Conservation (phyloP, 2,329 filamentous ascomycete genomes). For the Beauveria asiatica region DNA sequence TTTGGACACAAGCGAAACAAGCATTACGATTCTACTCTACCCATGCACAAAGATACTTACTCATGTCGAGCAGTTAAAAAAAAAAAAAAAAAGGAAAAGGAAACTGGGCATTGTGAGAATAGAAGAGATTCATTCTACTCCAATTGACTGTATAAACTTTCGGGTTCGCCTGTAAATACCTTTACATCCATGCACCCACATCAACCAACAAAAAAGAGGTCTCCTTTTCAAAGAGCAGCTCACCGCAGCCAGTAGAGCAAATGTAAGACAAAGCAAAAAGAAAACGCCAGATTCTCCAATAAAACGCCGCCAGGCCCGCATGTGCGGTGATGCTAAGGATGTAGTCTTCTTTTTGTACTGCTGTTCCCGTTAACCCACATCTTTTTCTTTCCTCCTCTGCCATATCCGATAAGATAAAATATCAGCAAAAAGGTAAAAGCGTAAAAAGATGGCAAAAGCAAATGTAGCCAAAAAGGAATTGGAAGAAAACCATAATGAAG, state of each 20-base stretch:
- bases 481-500: background rate
- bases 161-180: background rate
- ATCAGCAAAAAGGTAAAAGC: background rate
- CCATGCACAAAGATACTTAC: background rate
- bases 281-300: slow-evolving; percentile 6
- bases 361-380: background rate
- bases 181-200: slow-evolving; percentile 6
- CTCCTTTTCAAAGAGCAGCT: background rate
- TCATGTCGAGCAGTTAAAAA: background rate
- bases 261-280: slow-evolving; percentile 8
- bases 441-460: background rate
- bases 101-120: background rate
- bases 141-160: slow-evolving; percentile 9
- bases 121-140: slow-evolving; percentile 4
- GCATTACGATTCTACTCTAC: background rate
- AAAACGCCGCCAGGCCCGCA: slow-evolving; percentile 10
- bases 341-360: background rate
- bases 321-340: slow-evolving; percentile 10
- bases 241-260: slow-evolving; percentile 8
- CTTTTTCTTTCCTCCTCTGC: background rate
- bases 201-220: background rate
- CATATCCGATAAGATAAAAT: background rate
- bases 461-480: background rate
- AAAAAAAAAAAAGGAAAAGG: background rate
- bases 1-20: background rate